Evolutionary conservation across 78 protist species (phyloP).

Genomic region (Protostelium mycophagum): DNA sequence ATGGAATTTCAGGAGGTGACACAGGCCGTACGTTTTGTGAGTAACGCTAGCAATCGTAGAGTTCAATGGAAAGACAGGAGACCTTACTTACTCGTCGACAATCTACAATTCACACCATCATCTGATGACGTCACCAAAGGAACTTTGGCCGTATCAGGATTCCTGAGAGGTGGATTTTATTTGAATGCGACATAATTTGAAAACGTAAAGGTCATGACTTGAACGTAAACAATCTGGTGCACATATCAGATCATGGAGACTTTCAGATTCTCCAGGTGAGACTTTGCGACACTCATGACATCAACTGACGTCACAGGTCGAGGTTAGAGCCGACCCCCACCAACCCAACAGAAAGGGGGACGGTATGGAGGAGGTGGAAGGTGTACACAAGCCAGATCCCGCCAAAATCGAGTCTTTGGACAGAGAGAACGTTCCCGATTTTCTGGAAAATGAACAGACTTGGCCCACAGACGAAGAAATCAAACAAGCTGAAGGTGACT

Average conservation of each 20-base stretch:
- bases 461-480: constrained; percentile 77
- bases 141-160: constrained; percentile 16
- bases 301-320: constrained; percentile 12
- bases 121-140: not conserved
- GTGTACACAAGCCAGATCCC: not conserved
- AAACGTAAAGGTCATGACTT: constrained; percentile 3
- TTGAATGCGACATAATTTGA: not conserved
- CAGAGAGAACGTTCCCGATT: constrained; percentile 51
- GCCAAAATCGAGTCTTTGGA: constrained; percentile 36
- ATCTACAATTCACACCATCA: not conserved
- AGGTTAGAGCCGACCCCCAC: constrained; percentile 3
- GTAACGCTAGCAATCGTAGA: not conserved
- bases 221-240: constrained; percentile 51
- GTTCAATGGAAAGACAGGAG: constrained; percentile 8
- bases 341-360: not conserved
- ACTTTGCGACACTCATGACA: constrained; percentile 14
- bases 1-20: constrained; percentile 33
- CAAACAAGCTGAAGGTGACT: constrained; percentile 21
- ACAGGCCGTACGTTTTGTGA: constrained; percentile 8
- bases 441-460: constrained; percentile 41
- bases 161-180: constrained; percentile 30
- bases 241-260: constrained; percentile 66
- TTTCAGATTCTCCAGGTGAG: constrained; percentile 52
- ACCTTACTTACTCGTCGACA: constrained; percentile 14
- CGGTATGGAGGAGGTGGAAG: not conserved